Conservation (phyloP, 495 filamentous ascomycete species). For the Lophiostoma macrostomum region DNA sequence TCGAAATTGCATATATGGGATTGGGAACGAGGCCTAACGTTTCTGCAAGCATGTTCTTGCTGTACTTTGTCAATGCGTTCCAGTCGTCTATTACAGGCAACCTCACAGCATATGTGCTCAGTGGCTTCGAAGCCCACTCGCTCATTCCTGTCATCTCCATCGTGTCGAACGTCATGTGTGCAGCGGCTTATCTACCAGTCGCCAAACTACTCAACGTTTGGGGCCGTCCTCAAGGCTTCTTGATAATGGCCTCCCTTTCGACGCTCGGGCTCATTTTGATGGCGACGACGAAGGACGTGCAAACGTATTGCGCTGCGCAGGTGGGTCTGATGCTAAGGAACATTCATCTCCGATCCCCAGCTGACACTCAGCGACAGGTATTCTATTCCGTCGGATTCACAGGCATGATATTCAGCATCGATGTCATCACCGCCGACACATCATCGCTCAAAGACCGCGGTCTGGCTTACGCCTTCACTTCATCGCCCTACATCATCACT, state of each 20-base stretch:
- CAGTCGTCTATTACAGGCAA: no score
- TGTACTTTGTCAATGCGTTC: no score
- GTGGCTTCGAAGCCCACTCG: no score
- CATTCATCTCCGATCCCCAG: neutral
- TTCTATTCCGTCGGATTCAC: neutral
- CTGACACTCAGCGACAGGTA: neutral
- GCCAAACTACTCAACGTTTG: constrained; percentile 65
- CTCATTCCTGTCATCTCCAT: no score
- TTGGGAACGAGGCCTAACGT: no score
- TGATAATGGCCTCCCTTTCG: constrained; percentile 40
- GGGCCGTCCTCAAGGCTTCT: constrained; percentile 55
- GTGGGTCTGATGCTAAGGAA: neutral
- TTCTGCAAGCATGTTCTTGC: no score
- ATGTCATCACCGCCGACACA: constrained; percentile 59
- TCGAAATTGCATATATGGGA: no score
- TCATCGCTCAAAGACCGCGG: constrained; percentile 61
- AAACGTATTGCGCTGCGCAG: neutral
- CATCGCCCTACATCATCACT: constrained; percentile 66
- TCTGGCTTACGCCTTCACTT: constrained; percentile 58
- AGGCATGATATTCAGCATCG: constrained; percentile 2
- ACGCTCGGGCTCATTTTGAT: constrained; percentile 45
- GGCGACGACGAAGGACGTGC: constrained; percentile 30
- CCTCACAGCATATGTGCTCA: no score
- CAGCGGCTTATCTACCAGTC: constrained; percentile 56
- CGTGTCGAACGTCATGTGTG: no score